Conservation (phyloP, 768 basidiomycete genomes). For the Suillus plorans region DNA sequence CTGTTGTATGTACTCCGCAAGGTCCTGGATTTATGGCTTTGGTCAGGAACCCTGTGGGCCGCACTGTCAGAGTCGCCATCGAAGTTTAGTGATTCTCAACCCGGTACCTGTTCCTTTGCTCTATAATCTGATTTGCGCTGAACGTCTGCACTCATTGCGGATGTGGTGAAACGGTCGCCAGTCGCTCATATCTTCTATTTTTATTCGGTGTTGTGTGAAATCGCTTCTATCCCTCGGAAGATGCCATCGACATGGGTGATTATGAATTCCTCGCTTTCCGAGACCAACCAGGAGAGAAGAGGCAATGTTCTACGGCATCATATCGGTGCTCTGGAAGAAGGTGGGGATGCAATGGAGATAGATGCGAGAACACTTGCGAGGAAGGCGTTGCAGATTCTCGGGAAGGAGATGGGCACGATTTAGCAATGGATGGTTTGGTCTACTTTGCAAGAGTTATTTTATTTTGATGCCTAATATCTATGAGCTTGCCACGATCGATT, state of each 20-base stretch:
- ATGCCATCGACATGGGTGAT: slow-evolving; percentile 68
- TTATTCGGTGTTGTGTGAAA: slow-evolving; percentile 75
- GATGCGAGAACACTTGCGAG: slow-evolving; percentile 68
- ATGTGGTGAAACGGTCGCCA: slow-evolving; percentile 72
- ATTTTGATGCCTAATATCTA: neutral
- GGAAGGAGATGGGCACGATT: slow-evolving; percentile 38
- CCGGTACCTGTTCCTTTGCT: slow-evolving; percentile 42
- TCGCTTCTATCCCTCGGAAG: slow-evolving; percentile 68
- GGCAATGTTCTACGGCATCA: slow-evolving; percentile 15
- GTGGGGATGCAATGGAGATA: slow-evolving; percentile 42
- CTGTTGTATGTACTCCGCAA: slow-evolving; percentile 80
- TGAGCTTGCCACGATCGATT: neutral
- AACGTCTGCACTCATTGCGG: slow-evolving; percentile 52
- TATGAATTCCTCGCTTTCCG: slow-evolving; percentile 8
- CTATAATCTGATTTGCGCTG: slow-evolving; percentile 1
- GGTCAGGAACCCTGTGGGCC: slow-evolving; percentile 76
- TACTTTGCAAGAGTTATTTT: neutral
- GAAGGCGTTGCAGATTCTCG: slow-evolving; percentile 66
- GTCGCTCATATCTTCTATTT: slow-evolving; percentile 89
- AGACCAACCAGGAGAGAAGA: slow-evolving; percentile 15
- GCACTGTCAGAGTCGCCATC: slow-evolving; percentile 68
- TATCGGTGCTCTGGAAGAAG: slow-evolving; percentile 20
- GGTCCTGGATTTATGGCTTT: slow-evolving; percentile 66
- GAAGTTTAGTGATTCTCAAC: slow-evolving; percentile 50
- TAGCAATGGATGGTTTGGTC: too few relatives aligned